Percentiles rank a stretch among this genome's conserved stretches.
These are phyloP conservation scores for Paraurostyla sp. DNA, from an alignment of 73 alveolate species.

Conservation along the genomic window DNA sequence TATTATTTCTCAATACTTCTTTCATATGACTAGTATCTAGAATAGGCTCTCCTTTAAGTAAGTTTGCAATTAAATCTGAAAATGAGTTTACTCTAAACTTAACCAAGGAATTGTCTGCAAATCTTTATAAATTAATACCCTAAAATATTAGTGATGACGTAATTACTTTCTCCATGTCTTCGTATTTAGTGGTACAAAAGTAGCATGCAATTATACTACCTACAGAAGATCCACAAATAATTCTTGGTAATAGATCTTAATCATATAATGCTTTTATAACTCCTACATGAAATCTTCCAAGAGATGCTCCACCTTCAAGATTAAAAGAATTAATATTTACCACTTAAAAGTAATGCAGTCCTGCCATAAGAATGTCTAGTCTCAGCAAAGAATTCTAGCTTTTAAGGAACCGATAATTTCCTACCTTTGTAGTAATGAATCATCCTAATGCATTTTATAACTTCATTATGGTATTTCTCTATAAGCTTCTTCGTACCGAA, in stretches of 20 bases:
- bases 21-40: slow-evolving; percentile 56
- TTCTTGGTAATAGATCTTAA: slow-evolving; percentile 77
- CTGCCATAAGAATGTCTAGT: slow-evolving; percentile 83
- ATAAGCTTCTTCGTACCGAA: slow-evolving; percentile 79
- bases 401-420: slow-evolving; percentile 27
- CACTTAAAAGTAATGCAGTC: slow-evolving; percentile 81
- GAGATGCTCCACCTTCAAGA: slow-evolving; percentile 77
- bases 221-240: slow-evolving; percentile 83
- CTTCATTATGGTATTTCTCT: slow-evolving; percentile 77
- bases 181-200: slow-evolving; percentile 47
- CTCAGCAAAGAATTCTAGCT: slow-evolving; percentile 79
- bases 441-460: slow-evolving; percentile 66
- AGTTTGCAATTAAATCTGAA: neutral
- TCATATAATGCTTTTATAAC: slow-evolving; percentile 76
- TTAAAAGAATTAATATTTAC: neutral
- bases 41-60: slow-evolving; percentile 62
- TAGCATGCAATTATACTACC: slow-evolving; percentile 78
- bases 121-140: neutral
- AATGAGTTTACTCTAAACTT: neutral
- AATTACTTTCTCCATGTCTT: slow-evolving; percentile 61
- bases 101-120: neutral
- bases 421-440: slow-evolving; percentile 60
- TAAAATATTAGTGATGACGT: neutral
- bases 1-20: neutral
- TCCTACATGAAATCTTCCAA: slow-evolving; percentile 85